These are phyloP conservation scores for Phytophthora chlamydospora DNA, from an alignment of 352 stramenopile genomes.

Conservation along the genomic window DNA sequence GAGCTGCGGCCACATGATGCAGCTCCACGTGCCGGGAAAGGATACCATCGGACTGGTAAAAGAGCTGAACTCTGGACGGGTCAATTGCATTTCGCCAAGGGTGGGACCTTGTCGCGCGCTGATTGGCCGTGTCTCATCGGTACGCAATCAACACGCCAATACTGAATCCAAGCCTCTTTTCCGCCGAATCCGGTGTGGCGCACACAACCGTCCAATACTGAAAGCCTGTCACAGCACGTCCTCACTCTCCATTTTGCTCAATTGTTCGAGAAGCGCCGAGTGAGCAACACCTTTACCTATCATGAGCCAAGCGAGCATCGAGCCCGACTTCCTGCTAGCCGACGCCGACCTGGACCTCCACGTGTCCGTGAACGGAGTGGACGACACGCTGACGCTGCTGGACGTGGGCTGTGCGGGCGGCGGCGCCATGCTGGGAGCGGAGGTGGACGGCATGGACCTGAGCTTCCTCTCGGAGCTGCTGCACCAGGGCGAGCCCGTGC, in stretches of 20 bases:
- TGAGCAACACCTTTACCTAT: not conserved
- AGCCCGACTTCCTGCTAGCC: conserved; percentile 29
- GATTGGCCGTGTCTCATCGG: conserved; percentile 21
- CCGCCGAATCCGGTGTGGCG: conserved; percentile 4
- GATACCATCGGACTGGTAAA: too few relatives aligned
- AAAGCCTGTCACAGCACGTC: not conserved
- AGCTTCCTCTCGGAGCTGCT: conserved; percentile 38
- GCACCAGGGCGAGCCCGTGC: conserved; percentile 23
- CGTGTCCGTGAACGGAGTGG: conserved; percentile 20
- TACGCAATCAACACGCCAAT: conserved; percentile 17
- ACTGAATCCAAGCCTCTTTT: conserved; percentile 8
- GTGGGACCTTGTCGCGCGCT: conserved; percentile 2
- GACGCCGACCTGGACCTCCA: conserved; percentile 28
- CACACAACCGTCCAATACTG: conserved; percentile 11
- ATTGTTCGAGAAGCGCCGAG: not conserved
- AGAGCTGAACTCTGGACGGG: not conserved
- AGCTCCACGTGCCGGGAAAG: too few relatives aligned
- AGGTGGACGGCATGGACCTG: conserved; percentile 38
- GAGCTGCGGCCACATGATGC: too few relatives aligned
- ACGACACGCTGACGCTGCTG: conserved; percentile 31
- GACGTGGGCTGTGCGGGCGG: conserved; percentile 13
- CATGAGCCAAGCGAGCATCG: conserved; percentile 26
- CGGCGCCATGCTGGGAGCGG: conserved; percentile 17
- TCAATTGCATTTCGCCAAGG: conserved; percentile 15
- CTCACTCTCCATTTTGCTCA: conserved; percentile 22